Evolutionary conservation across 2,329 filamentous ascomycete genomes (phyloP), one percentile per base, ranked within the genome.

Genomic region (Phyllosticta ampelicida): DNA sequence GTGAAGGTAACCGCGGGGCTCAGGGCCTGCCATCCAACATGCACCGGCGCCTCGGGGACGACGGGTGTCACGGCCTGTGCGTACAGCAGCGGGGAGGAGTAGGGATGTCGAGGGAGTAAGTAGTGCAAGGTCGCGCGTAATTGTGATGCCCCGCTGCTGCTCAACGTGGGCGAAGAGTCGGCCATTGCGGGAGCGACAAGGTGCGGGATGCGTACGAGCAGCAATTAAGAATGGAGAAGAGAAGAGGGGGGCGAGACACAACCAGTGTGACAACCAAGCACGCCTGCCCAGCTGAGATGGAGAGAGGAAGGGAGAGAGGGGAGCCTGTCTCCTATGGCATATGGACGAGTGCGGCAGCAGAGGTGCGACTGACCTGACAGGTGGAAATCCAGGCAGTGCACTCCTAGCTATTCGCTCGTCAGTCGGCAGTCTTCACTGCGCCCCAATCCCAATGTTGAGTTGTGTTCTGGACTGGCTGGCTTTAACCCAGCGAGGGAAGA

Each of bases 1-100:
- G 66, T 68, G 49, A 68, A 65, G 1, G 64, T 44, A 3, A 68
- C 59, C 6, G 68, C 62, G 3, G 67, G 65, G 2, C 65, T 51
- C 2, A 72, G 61, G 3, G 67, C 65, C 6, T 64, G 56, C 50
- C 61, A 58, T 51, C 56, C 56, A 9, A 59, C 49, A 4, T 54
- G 3, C 5, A 54, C 28, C 8, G 56, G 56, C 6, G 26, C 28
- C n/a, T 54, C 28, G 5, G 49, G 36, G 13, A 44, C 11, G 13
- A 44, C 36, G 16, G 36, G 36, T 6, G 36, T 44, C 36, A 44
- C 36, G 16, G 55, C 30, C 11, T 49, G 16, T 6, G 55, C 55
- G 26, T 54, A 54, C 13, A 58, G 28, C 26, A 58, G 56, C 36
- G 56, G 56, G 2, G 52, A 54, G 23, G 10, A 26, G 29, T 51